Base-by-base conservation (phyloP, 768 basidiomycete genomes). In the Termitomyces sp. region DNA sequence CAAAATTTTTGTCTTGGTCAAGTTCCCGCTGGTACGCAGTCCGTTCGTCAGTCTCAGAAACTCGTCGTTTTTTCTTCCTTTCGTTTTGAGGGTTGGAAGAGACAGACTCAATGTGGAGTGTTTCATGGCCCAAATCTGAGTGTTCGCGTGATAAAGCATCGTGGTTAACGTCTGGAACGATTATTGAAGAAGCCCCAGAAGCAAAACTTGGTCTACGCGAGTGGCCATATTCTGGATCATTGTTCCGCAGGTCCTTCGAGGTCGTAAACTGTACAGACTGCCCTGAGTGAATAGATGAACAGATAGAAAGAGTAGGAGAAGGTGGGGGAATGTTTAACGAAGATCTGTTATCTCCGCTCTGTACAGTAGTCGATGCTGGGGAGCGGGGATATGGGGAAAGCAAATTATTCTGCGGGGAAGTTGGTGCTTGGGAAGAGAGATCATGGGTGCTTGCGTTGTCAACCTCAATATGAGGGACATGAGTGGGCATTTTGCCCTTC, bases 241-340 rank as follows among this genome's bases (percentile, higher is more conserved):
- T 92, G 44, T 86, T 82, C 40, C 91, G 83, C 48, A 93, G 68
- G 4, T 78, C 77, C 4, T 84, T 72, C 6, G 84, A 74, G 3
- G 81, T 70, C 3, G 67, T 70, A 58, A 87, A 90, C 35, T 84
- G 81, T 0, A 81, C 78, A 0, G 58, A 63, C 12, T 50, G 55
- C 0, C 80, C 78, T 9, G 61, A 62, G 10, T 51, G 46, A n/a
- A n/a, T n/a, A n/a, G n/a, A n/a, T n/a, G n/a, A n/a, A n/a, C n/a
- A n/a, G n/a, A n/a, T n/a, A n/a, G n/a, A n/a, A n/a, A n/a, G n/a
- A n/a, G n/a, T n/a, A n/a, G n/a, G n/a, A n/a, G n/a, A n/a, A n/a
- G n/a, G n/a, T n/a, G n/a, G n/a, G n/a, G n/a, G n/a, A n/a, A n/a
- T n/a, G n/a, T n/a, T n/a, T n/a, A n/a, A n/a, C n/a, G n/a, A n/a